phyloP scores from a whole-genome alignment of 768 basidiomycete genomes.

The Psilocybe cyanescens region DNA sequence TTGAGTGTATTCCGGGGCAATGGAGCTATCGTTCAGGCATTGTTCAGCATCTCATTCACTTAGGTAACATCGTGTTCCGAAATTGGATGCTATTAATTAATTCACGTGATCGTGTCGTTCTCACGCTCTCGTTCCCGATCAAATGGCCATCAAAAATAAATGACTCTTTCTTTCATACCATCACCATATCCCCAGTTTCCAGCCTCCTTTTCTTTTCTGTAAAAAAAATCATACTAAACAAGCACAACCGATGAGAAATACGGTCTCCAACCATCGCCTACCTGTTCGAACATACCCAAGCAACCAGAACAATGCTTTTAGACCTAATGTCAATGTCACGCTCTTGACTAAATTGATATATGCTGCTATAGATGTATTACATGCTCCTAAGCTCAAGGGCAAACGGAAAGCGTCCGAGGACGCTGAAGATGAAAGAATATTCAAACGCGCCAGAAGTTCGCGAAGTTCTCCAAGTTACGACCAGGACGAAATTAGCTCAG shows the following conservation, averaged over 20 bases:
- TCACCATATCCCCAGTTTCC: neutral
- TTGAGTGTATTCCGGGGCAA: too few species aligned
- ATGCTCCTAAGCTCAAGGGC: neutral
- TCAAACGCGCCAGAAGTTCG: neutral
- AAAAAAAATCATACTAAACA: neutral
- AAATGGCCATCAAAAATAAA: neutral
- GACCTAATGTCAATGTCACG: neutral
- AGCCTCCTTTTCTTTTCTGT: too few species aligned
- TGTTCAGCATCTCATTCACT: too few species aligned
- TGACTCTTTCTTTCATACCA: neutral
- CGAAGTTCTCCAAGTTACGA: neutral
- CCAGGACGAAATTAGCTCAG: neutral
- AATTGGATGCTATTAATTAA: too few species aligned
- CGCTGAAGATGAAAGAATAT: neutral
- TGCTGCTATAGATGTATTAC: neutral
- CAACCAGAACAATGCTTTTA: neutral
- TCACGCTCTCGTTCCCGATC: neutral
- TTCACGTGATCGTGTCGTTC: neutral
- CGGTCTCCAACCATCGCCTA: neutral
- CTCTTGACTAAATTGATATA: neutral
- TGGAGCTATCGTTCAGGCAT: too few species aligned
- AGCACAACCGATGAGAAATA: neutral
- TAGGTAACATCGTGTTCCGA: too few species aligned
- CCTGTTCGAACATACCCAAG: conserved; percentile 2
- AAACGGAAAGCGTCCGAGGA: neutral